Evolutionary conservation across 805 yeast species (phyloP), one percentile per base, ranked within the genome.

Genomic region (Metschnikowia henanensis): DNA sequence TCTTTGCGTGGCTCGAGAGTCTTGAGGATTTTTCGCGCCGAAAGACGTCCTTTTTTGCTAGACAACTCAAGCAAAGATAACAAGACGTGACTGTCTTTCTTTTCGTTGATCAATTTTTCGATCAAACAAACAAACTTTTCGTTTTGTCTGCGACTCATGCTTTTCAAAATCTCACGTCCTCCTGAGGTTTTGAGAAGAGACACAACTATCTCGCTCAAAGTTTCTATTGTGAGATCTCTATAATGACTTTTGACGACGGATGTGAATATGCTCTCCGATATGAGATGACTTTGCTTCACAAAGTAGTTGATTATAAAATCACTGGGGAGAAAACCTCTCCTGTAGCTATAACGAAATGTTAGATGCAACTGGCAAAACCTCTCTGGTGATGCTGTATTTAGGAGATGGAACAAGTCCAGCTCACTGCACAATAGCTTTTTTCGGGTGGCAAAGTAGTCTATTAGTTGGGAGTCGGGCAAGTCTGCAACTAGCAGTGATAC

Each of bases 61-160:
- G 46, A 37, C n/a, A 43, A 21, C 13, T 37, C 41, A n/a, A 43
- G 41, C 31, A 43, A 37, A 10, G 34, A 22, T 9, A 43, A n/a
- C 18, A 43, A 16, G 5, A 30, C 15, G 13, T n/a, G 35, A 7
- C 26, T 15, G 10, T 33, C 34, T 4, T 22, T 26, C 8, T 33
- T 17, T 13, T 7, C 5, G 22, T 23, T 12, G 9, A 35, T 39
- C 1, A 29, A 31, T 9, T n/a, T 33, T 8, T 35, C 21, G 23
- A 39, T 33, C 23, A 38, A 23, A n/a, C 6, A 8, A 12, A 16
- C 40, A 29, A 38, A 38, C 23, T 30, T 30, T 4, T 35, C 20
- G 12, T 25, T 15, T 16, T 39, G 43, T 13, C 33, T 30, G 13
- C 39, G 29, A 17, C 38, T 44, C 17, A 39, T 30, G 35, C 39